Evolutionary conservation across 768 basidiomycete genomes (phyloP).

Genomic region (Favolaschia claudopus): DNA sequence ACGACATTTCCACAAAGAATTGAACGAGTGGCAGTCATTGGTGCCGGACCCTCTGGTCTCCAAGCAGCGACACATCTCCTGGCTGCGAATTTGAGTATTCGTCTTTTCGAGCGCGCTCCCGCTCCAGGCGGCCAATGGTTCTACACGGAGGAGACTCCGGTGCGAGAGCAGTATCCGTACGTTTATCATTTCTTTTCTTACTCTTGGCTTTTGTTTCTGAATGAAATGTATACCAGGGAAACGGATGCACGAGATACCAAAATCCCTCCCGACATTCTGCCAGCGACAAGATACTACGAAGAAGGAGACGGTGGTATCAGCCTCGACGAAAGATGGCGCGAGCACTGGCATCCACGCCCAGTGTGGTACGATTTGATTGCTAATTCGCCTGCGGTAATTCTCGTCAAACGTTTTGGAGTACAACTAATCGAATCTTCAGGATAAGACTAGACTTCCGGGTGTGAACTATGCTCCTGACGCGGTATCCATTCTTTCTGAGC

Average conservation of each 20-base stretch:
- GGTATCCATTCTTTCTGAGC: constrained; percentile 2
- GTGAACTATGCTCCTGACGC: constrained; percentile 17
- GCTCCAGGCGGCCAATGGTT: constrained; percentile 31
- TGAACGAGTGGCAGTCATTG: constrained; percentile 11
- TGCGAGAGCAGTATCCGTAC: constrained; percentile 30
- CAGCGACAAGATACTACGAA: background rate
- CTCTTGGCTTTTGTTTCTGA: too few species aligned
- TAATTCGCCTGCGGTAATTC: constrained; percentile 24
- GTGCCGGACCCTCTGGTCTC: constrained; percentile 23
- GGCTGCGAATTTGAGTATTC: constrained; percentile 16
- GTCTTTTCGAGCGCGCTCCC: constrained; percentile 29
- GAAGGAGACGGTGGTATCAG: constrained; percentile 14
- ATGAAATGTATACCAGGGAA: too few species aligned
- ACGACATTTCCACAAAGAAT: constrained; percentile 10
- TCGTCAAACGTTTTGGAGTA: background rate
- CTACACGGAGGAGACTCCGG: constrained; percentile 25
- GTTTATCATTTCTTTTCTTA: too few species aligned
- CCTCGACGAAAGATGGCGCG: constrained; percentile 15
- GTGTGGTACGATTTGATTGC: constrained; percentile 25
- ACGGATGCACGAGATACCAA: too few species aligned
- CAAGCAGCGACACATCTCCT: constrained; percentile 23
- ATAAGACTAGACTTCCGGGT: constrained; percentile 20
- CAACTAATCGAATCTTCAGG: background rate
- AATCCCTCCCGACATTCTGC: background rate
- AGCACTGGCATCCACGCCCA: constrained; percentile 26